Conservation (phyloP, 2,329 filamentous ascomycete species). For the Sclerotinia subarctica region DNA sequence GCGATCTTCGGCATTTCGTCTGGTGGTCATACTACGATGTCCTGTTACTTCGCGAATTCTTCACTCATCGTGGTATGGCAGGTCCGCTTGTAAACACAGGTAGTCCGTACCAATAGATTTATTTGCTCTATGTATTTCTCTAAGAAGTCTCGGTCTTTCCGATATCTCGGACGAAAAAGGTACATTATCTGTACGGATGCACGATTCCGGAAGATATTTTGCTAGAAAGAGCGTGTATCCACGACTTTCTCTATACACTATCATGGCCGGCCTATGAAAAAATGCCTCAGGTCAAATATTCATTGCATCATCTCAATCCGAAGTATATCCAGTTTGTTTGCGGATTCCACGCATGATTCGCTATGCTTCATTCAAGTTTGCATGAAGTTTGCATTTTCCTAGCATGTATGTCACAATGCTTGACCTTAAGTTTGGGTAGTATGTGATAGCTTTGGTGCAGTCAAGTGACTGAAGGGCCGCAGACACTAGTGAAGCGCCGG, state of each 20-base stretch:
- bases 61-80: neutral
- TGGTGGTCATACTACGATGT: neutral
- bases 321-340: neutral
- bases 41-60: neutral
- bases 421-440: neutral
- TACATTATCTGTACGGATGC: neutral
- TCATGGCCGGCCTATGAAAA: neutral
- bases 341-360: neutral
- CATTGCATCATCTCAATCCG: neutral
- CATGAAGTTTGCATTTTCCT: neutral
- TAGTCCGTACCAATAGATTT: neutral
- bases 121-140: too few relatives aligned
- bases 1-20: neutral
- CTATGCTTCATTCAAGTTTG: neutral
- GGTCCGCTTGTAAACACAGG: neutral
- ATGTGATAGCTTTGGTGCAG: neutral
- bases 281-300: neutral
- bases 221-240: neutral
- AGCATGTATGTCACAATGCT: neutral
- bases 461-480: neutral
- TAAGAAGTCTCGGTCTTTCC: neutral
- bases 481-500: neutral
- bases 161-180: neutral
- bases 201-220: neutral
- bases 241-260: neutral